Conservation (phyloP, 345 rosid species). For the Streptanthus diversifolius region DNA sequence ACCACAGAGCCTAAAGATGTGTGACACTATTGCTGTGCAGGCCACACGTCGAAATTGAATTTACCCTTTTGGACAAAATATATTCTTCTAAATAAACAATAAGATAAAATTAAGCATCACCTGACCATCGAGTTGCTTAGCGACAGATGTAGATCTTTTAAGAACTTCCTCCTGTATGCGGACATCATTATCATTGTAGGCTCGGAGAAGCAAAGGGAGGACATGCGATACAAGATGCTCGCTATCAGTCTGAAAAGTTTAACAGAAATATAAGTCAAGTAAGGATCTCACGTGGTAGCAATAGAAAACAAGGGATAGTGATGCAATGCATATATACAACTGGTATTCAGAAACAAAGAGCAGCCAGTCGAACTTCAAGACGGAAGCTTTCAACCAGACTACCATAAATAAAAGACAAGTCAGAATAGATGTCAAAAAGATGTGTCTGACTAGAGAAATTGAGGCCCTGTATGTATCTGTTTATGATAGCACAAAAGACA, state of each 20-base stretch:
- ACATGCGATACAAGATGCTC: slow-evolving; percentile 66
- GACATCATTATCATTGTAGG: slow-evolving; percentile 91
- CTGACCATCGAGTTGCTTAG: slow-evolving; percentile 83
- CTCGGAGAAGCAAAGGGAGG: slow-evolving; percentile 84
- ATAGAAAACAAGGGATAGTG: neutral
- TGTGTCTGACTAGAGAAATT: neutral
- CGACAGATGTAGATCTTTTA: slow-evolving; percentile 63
- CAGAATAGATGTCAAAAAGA: neutral
- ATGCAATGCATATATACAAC: slow-evolving; percentile 11
- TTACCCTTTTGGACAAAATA: neutral
- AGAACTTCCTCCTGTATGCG: slow-evolving; percentile 93
- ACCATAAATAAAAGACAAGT: neutral
- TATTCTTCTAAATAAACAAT: neutral
- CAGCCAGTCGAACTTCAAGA: slow-evolving; percentile 2
- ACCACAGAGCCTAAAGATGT: neutral
- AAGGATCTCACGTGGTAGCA: neutral
- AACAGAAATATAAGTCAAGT: slow-evolving; percentile 6
- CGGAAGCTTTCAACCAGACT: slow-evolving; percentile 12
- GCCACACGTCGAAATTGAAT: neutral
- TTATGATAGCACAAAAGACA: slow-evolving; percentile 8
- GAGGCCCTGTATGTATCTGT: neutral
- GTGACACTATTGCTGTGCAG: neutral
- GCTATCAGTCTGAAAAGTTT: slow-evolving; percentile 57
- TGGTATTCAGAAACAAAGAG: neutral
- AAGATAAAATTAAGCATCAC: slow-evolving; percentile 40